These are phyloP conservation scores for Collybia mongolica DNA, from an alignment of 768 basidiomycete species.

Conservation along the genomic window DNA sequence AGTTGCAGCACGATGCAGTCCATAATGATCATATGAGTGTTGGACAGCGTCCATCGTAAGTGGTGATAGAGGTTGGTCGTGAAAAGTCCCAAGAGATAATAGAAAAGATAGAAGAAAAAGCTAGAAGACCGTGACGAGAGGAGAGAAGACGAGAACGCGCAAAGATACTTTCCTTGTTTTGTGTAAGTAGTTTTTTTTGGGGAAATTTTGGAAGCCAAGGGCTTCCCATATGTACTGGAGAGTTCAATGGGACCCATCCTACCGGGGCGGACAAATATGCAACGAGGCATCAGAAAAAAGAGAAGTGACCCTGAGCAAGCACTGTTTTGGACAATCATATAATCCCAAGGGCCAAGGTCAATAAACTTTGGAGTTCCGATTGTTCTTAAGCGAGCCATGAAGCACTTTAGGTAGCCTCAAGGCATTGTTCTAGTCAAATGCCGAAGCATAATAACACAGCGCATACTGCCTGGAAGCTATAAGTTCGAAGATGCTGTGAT, in stretches of 20 bases:
- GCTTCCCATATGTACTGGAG: slow-evolving; percentile 13
- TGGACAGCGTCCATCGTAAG: slow-evolving; percentile 21
- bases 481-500: not conserved
- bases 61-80: not conserved
- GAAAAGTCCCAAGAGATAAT: not conserved
- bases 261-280: slow-evolving; percentile 9
- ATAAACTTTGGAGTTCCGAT: not conserved
- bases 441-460: not conserved
- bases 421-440: not conserved
- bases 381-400: slow-evolving; percentile 16
- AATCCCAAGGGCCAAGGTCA: slow-evolving; percentile 5
- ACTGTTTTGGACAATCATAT: slow-evolving; percentile 18
- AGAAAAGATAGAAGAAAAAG: slow-evolving; percentile 7
- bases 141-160: slow-evolving; percentile 4
- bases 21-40: slow-evolving; percentile 34
- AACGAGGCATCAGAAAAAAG: slow-evolving; percentile 21
- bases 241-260: slow-evolving; percentile 7
- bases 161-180: slow-evolving; percentile 5
- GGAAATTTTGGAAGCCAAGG: slow-evolving; percentile 5
- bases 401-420: slow-evolving; percentile 7
- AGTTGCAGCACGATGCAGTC: slow-evolving; percentile 55
- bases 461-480: not conserved
- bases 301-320: slow-evolving; percentile 18
- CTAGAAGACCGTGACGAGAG: slow-evolving; percentile 1
- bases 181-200: slow-evolving; percentile 8